Conservation (phyloP, 169 alveolate genomes). For the Perkinsus marinus region DNA sequence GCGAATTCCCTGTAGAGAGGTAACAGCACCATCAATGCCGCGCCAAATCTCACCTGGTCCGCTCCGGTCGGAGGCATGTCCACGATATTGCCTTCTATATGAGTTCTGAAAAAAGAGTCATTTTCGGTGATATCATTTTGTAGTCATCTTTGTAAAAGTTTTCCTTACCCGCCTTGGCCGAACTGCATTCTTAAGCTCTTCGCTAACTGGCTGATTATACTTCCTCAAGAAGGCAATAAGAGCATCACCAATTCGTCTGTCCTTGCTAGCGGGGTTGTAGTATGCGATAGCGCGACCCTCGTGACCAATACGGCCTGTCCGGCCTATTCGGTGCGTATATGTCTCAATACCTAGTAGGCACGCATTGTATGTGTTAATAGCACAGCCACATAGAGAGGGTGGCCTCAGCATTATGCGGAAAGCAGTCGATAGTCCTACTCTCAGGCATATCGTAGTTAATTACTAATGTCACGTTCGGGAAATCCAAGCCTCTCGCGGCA, state of each 20-base stretch:
- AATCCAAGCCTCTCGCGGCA: not conserved
- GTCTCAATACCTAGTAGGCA: not conserved
- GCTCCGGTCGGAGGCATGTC: too few species aligned
- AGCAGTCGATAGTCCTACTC: not conserved
- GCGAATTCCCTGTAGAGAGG: not conserved
- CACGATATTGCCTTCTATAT: too few species aligned
- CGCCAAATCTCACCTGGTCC: too few species aligned
- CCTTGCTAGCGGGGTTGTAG: not conserved
- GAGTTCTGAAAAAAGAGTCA: too few species aligned
- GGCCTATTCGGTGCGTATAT: not conserved
- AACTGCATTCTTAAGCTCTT: not conserved
- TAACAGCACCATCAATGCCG: not conserved
- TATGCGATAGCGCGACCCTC: not conserved
- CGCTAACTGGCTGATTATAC: not conserved
- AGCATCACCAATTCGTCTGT: not conserved
- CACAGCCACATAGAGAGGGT: too few species aligned
- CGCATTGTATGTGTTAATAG: too few species aligned
- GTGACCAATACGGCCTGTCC: not conserved
- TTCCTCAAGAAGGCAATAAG: not conserved
- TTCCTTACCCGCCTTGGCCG: not conserved
- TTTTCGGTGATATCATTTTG: too few species aligned
- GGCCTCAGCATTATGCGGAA: too few species aligned
- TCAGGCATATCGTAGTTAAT: not conserved
- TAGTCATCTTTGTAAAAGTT: too few species aligned
- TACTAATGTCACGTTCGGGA: not conserved